These are phyloP conservation scores for Botryobasidium botryosum DNA, from an alignment of 768 basidiomycete species.

Conservation along the genomic window DNA sequence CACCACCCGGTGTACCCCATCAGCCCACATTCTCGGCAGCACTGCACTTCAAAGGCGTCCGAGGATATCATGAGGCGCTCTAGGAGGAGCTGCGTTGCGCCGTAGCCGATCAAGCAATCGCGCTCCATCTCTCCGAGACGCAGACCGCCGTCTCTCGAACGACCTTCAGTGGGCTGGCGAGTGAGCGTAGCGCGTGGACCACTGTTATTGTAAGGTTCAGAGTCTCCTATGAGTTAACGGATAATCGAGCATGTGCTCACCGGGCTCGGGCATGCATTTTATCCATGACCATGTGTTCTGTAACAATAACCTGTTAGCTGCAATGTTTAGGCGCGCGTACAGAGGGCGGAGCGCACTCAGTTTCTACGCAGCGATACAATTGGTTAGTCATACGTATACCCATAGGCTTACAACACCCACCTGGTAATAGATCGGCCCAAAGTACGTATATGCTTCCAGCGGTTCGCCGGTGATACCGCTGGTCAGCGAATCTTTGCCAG, in stretches of 20 bases:
- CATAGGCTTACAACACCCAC: slow-evolving; percentile 24
- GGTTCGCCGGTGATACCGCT: slow-evolving; percentile 96
- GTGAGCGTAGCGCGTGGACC: slow-evolving; percentile 94
- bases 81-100: slow-evolving; percentile 90
- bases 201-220: slow-evolving; percentile 25
- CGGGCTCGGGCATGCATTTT: slow-evolving; percentile 99
- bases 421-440: slow-evolving; percentile 97
- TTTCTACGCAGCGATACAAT: slow-evolving; percentile 38
- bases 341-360: slow-evolving; percentile 45
- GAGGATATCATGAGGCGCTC: slow-evolving; percentile 99
- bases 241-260: slow-evolving; percentile 25
- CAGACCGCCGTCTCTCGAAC: slow-evolving; percentile 91
- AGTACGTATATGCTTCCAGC: slow-evolving; percentile 93
- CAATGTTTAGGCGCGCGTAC: not conserved
- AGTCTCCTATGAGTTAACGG: not conserved
- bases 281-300: slow-evolving; percentile 99
- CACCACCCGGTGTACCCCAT: slow-evolving; percentile 96
- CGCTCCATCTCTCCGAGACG: slow-evolving; percentile 99
- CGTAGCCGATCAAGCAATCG: slow-evolving; percentile 92
- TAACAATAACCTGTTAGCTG: not conserved
- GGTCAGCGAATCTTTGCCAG: slow-evolving; percentile 98
- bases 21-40: slow-evolving; percentile 85
- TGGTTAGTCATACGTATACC: slow-evolving; percentile 4
- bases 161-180: slow-evolving; percentile 95
- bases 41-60: slow-evolving; percentile 94